Percentiles rank a stretch among this genome's conserved stretches.
phyloP scores from a whole-genome alignment of 1,284 basidiomycete genomes.

The Pulveroboletus sp. region DNA sequence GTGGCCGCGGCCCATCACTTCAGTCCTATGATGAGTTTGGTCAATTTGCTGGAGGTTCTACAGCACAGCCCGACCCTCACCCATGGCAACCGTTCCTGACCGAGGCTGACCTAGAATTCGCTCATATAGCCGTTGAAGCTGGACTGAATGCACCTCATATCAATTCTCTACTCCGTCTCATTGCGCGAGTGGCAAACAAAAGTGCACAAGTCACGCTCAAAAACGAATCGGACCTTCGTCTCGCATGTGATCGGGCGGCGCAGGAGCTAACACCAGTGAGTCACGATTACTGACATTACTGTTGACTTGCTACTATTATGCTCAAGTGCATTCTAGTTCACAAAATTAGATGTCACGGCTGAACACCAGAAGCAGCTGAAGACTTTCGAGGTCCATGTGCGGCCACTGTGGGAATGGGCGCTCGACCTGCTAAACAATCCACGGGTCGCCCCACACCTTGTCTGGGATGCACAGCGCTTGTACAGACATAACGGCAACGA shows the following conservation, averaged over 20 bases:
- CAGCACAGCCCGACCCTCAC: neutral
- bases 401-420: constrained; percentile 28
- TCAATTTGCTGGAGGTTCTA: no score
- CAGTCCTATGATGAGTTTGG: no score
- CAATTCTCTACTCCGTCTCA: neutral
- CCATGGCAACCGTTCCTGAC: neutral
- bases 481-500: no score
- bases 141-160: neutral
- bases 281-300: no score
- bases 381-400: neutral
- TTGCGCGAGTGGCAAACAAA: neutral
- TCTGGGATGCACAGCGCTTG: no score
- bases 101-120: neutral
- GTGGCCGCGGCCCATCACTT: neutral
- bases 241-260: neutral
- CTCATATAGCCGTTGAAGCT: neutral
- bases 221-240: neutral
- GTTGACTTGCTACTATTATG: no score
- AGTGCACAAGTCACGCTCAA: neutral
- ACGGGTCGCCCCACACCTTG: no score
- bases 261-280: neutral
- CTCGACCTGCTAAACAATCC: constrained; percentile 20
- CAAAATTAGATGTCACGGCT: neutral
- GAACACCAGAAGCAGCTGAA: neutral
- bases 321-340: no score